A percentile compares a stretch with the other conserved stretches of the same genome.
Evolutionary conservation across 2,329 filamentous ascomycete species (phyloP).

Genomic region (Xylariaceae sp.): DNA sequence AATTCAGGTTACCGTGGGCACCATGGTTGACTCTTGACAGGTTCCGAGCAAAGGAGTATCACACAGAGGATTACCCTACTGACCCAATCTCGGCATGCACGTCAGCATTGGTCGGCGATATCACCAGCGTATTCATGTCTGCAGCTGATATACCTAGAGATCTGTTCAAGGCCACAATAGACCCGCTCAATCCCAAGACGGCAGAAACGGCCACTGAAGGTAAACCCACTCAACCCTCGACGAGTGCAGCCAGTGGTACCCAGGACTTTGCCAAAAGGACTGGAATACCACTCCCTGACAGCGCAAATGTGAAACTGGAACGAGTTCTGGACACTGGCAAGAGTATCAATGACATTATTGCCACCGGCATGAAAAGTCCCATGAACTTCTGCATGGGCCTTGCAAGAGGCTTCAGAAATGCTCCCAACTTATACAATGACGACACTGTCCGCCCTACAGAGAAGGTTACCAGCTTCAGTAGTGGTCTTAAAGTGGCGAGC

Average conservation of each 20-base stretch:
- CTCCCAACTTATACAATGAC: conserved; percentile 79
- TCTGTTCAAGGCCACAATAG: conserved; percentile 41
- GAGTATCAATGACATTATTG: conserved; percentile 66
- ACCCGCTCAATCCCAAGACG: conserved; percentile 20
- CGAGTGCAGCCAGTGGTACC: conserved; percentile 12
- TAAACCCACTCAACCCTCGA: conserved; percentile 7
- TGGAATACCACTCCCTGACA: conserved; percentile 17
- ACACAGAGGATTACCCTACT: conserved; percentile 70
- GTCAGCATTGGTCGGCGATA: conserved; percentile 73
- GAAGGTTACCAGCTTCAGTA: conserved; percentile 71
- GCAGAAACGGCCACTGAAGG: conserved; percentile 17
- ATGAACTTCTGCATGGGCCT: conserved; percentile 80
- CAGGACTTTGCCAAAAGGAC: conserved; percentile 6
- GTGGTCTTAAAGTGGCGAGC: conserved; percentile 70
- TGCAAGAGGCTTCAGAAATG: conserved; percentile 83
- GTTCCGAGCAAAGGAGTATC: conserved; percentile 58
- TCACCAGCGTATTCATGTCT: conserved; percentile 74
- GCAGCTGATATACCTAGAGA: conserved; percentile 66
- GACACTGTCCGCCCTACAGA: conserved; percentile 72
- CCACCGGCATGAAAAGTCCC: conserved; percentile 70
- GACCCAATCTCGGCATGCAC: conserved; percentile 76
- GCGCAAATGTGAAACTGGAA: conserved; percentile 42
- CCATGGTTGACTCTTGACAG: conserved; percentile 31
- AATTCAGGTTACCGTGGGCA: neutral
- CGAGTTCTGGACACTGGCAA: conserved; percentile 60